Evolutionary conservation across 345 rosid species (phyloP), one percentile per base, ranked within the genome.

Genomic region (Eucalyptus coolabah): DNA sequence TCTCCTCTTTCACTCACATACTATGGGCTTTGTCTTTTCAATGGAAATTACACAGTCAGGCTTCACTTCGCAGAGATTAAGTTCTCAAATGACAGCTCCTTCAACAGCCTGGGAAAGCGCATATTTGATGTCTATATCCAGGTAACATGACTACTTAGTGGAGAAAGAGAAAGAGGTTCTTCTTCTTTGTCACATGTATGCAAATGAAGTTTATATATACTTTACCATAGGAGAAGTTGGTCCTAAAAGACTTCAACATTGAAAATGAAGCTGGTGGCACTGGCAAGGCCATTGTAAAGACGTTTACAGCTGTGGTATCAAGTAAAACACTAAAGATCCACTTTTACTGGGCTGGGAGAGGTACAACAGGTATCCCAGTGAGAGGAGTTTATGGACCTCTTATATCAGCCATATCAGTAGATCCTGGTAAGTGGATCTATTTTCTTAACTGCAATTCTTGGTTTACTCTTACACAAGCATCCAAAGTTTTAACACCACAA

Each of bases 61-160:
- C 99, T 97, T 87, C 99, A 96, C 92, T 96, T 97, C 86, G 96
- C 98, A 12, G 99, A 97, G 96, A 96, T 97, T 89, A 91, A 88
- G 88, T 96, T 93, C 91, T 93, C 89, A 44, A 92, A 92, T 88
- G 96, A 94, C 90, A 93, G 88, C 45, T 87, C 98, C 12, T 93
- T 95, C 85, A 67, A 86, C 88, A 91, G 96, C 89, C 94, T 94
- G 12, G 99, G 98, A 28, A 96, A 90, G 91, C 99, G 97, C 19
- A 88, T 96, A 86, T 97, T 96, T 23, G 96, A 97, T 92, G 93
- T 96, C 87, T 96, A 96, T 89, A 91, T 96, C 85, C 99, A 96
- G 98, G 98, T 96, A 90, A 60, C 5, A 6, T 23, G 54, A 60
- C 69, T 34, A 28, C 53, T 26, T n/a, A 32, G 24, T 89, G 88